These are phyloP conservation scores for Kuraishia floccosa DNA, from an alignment of 805 yeast species.

Conservation along the genomic window DNA sequence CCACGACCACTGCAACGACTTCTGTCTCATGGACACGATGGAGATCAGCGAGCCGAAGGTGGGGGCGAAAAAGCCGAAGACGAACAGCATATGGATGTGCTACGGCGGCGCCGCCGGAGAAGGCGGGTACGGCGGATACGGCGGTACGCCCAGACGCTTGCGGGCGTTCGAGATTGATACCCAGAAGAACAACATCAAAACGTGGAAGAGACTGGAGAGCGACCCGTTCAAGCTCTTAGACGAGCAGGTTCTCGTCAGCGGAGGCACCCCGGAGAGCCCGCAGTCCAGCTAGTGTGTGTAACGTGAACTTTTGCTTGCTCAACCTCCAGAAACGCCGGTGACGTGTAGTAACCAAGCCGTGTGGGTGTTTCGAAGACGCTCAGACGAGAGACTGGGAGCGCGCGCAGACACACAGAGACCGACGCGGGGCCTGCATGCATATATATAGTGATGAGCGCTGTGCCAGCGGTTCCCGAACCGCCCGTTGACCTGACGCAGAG, in stretches of 20 bases:
- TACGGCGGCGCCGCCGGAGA: conserved; percentile 92
- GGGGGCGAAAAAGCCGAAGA: conserved; percentile 6
- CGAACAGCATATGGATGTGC: conserved; percentile 54
- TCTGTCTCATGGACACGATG: conserved; percentile 50
- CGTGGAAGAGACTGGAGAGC: conserved; percentile 69
- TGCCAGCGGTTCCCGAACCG: too few relatives aligned
- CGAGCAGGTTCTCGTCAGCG: conserved; percentile 32
- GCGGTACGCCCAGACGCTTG: conserved; percentile 72
- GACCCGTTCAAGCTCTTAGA: conserved; percentile 38
- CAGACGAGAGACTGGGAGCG: too few relatives aligned
- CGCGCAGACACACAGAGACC: too few relatives aligned
- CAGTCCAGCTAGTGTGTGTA: neutral
- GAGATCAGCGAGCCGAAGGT: conserved; percentile 14
- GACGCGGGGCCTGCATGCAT: too few relatives aligned
- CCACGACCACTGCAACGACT: conserved; percentile 94
- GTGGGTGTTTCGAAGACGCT: too few relatives aligned
- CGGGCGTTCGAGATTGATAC: conserved; percentile 62
- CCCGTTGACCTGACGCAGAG: too few relatives aligned
- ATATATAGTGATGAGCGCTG: too few relatives aligned
- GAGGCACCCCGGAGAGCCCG: neutral
- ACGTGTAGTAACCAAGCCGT: too few relatives aligned
- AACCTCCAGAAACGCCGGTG: too few relatives aligned
- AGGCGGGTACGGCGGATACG: conserved; percentile 95
- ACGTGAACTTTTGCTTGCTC: too few relatives aligned
- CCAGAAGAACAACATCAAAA: conserved; percentile 28